phyloP scores from a whole-genome alignment of 129 eudicot genomes.

The Lactuca saligna region DNA sequence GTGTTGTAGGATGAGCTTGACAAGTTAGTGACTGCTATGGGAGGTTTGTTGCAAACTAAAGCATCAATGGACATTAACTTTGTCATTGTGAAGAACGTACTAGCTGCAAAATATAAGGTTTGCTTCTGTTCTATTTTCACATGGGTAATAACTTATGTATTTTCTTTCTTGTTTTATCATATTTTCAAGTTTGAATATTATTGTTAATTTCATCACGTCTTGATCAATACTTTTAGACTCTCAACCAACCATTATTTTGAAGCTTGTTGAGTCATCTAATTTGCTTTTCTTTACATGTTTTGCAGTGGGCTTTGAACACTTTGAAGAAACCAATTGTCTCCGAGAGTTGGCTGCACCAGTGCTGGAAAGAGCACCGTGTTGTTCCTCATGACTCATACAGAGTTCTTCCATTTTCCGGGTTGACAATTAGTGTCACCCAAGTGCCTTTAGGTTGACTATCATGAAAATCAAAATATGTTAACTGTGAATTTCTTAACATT shows the following conservation, averaged over 20 bases:
- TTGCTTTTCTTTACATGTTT: neutral
- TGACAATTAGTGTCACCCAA: conserved; percentile 78
- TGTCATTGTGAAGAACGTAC: conserved; percentile 83
- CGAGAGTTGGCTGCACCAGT: conserved; percentile 78
- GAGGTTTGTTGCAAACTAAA: conserved; percentile 66
- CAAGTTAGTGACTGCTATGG: conserved; percentile 85
- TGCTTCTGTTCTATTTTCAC: neutral
- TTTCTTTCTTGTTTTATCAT: conserved; percentile 4
- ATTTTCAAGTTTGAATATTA: conserved; percentile 7
- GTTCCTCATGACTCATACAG: conserved; percentile 90
- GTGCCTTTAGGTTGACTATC: conserved; percentile 64
- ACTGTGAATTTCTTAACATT: conserved; percentile 9
- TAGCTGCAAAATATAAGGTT: conserved; percentile 89
- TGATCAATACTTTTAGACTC: neutral
- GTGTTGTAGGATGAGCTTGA: conserved; percentile 62
- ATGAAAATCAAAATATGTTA: conserved; percentile 9
- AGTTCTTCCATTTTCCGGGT: conserved; percentile 84
- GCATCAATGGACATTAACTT: conserved; percentile 78
- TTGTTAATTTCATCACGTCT: neutral
- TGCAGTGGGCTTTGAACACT: conserved; percentile 83
- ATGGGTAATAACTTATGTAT: neutral
- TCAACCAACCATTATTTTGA: conserved; percentile 11
- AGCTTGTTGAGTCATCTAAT: conserved; percentile 13
- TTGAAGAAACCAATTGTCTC: conserved; percentile 84
- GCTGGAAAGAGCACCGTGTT: conserved; percentile 97